Base-by-base conservation (phyloP, 441 rosid species). In the Populus trichocarpa region DNA sequence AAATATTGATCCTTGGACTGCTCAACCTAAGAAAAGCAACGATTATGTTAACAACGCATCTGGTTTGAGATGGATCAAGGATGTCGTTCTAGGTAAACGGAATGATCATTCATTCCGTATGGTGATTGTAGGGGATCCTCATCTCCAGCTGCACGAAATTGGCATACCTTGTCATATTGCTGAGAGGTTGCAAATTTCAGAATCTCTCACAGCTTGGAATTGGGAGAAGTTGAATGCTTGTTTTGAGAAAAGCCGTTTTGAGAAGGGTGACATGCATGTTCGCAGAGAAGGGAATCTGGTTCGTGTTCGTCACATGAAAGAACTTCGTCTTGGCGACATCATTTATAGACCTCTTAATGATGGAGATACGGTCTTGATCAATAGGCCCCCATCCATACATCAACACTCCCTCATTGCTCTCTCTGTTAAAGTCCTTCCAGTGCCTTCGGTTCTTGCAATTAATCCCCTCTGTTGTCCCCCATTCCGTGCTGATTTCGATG, bases 351-450 rank as follows among this genome's bases (percentile, higher is more conserved):
- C 92, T 40, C 83, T 96, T 65, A 84, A 30, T 59, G 93, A 94
- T 71, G 99, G 99, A 65, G 99, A 96, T 77, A 85, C 81, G 6
- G 85, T 94, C 67, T 74, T 96, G 79, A 89, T 96, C 82, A 94
- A 94, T 78, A 86, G 98, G 84, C 99, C 99, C 42, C 99, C 99
- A 50, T 91, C 99, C 3, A 94, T 93, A 71, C 99, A 96, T 83
- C 95, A 90, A 38, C 99, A 96, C 80, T 96, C 99, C 6, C 86
- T 92, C n/a, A 90, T 96, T 68, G 94, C 98, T 35, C 82, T 96
- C 80, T 85, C 91, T 25, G 98, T 88, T 18, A 93, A 81, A 81
- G 81, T 94, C 72, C 89, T 96, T 42, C 98, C 99, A 0, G 85
- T 84, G 14, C 80, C 83, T 53, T 93, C 96, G 18, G 93, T 89